phyloP scores from a whole-genome alignment of 768 basidiomycete genomes.

The Boletus subcaerulescens region DNA sequence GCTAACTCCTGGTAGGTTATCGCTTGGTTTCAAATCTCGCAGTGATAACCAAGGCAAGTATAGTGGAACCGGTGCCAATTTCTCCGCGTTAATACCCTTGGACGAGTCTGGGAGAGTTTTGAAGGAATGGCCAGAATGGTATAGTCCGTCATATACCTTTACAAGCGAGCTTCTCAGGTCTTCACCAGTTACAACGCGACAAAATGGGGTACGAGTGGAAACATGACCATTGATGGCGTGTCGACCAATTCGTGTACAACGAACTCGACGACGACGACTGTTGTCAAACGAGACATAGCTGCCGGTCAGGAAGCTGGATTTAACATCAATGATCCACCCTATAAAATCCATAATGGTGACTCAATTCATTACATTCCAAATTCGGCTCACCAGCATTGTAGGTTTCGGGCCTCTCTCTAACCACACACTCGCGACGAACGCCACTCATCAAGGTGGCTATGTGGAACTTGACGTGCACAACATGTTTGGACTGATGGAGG shows the following conservation, averaged over 20 bases:
- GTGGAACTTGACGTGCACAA: constrained; percentile 67
- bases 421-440: constrained; percentile 63
- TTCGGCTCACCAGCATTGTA: constrained; percentile 20
- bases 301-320: constrained; percentile 43
- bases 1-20: constrained; percentile 48
- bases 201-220: constrained; percentile 63
- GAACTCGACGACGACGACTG: constrained; percentile 1
- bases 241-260: constrained; percentile 42
- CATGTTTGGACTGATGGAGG: constrained; percentile 68
- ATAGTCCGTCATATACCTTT: background rate
- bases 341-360: constrained; percentile 67
- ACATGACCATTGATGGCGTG: constrained; percentile 64
- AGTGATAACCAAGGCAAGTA: background rate
- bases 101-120: constrained; percentile 3
- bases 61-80: constrained; percentile 49
- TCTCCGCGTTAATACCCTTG: constrained; percentile 40
- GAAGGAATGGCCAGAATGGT: constrained; percentile 59
- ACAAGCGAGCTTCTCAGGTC: background rate
- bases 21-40: background rate
- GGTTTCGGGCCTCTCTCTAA: constrained; percentile 49
- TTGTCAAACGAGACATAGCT: constrained; percentile 42
- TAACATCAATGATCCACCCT: constrained; percentile 57
- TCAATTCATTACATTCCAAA: background rate
- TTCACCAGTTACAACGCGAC: constrained; percentile 61
- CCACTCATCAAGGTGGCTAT: constrained; percentile 59